Evolutionary conservation across 2,329 filamentous ascomycete species (phyloP).

Genomic region (Colletotrichum gigasporum): DNA sequence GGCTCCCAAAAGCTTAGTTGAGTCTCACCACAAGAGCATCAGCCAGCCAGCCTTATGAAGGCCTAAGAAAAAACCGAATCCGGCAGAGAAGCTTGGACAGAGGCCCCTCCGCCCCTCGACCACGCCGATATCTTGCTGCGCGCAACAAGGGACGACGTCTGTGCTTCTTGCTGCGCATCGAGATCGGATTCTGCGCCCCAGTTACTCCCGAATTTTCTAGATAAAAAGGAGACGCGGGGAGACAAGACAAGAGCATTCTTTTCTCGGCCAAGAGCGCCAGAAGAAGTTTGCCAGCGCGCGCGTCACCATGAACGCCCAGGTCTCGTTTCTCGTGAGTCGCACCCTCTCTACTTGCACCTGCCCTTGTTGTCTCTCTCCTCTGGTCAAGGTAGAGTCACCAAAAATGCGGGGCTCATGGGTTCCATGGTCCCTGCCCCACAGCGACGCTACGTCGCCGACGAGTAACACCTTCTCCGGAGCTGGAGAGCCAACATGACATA

Average conservation of each 20-base stretch:
- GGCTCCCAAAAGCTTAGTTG: constrained; percentile 7
- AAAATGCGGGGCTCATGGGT: constrained; percentile 22
- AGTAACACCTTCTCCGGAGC: constrained; percentile 8
- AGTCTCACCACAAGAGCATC: background rate
- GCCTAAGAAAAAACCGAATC: constrained; percentile 9
- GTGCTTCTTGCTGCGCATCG: constrained; percentile 13
- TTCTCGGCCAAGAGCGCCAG: constrained; percentile 2
- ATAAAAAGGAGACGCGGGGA: background rate
- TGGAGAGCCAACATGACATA: background rate
- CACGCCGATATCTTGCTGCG: constrained; percentile 6
- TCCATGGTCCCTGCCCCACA: background rate
- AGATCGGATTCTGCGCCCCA: background rate
- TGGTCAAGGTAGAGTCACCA: constrained; percentile 4
- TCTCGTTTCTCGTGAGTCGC: constrained; percentile 65
- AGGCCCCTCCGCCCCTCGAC: background rate
- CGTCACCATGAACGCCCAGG: constrained; percentile 63
- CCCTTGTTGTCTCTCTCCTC: background rate
- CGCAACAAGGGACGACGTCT: constrained; percentile 4
- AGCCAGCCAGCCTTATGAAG: constrained; percentile 2
- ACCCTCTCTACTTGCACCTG: background rate
- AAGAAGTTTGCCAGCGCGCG: background rate
- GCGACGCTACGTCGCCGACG: constrained; percentile 10
- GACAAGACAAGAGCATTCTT: background rate
- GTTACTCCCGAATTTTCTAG: background rate
- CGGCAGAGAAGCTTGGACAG: constrained; percentile 1